Base-by-base conservation (phyloP, 2,329 filamentous ascomycete species). In the Fusarium keratoplasticum region DNA sequence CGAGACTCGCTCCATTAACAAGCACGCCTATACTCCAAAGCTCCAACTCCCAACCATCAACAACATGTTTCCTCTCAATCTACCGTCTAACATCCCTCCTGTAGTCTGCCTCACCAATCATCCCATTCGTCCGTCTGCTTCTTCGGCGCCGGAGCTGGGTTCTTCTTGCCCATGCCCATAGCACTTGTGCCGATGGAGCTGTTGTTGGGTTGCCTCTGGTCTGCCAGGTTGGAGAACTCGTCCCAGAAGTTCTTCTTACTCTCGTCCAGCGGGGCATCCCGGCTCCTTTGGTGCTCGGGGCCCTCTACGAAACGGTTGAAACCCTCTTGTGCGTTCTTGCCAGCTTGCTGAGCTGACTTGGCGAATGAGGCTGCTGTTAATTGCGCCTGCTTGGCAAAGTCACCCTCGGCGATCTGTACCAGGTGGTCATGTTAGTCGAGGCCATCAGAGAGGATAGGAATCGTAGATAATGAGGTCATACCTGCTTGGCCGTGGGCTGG, bases 251-350 rank as follows among this genome's bases (percentile, higher is more conserved):
- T 93, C 81, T 93, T 93, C 83, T 92, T 93, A 89, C 82, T 93
- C 88, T 86, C 87, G 78, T 91, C 87, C 61, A 90, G 78, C 65
- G 82, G 85, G 63, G 80, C 84, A 66, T 83, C 80, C 66, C 84
- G 61, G 33, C 4, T 79, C 68, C 75, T 71, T 63, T 78, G 77
- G 50, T 84, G 79, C 25, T 87, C 84, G 18, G 89, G 88, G 4
- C 93, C 94, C 81, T 98, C 96, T 61, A 98, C 95, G 78, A 98
- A 98, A 61, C 92, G 91, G 80, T 88, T 94, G 84, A 98, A 93
- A 44, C 91, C 90, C 9, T 96, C 93, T 64, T 94, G 92, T 0
- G 95, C 94, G 62, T 87, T 91, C 79, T 91, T 91, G 31, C 93
- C 92, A 16, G 93, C 92, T 86, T 90, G 79, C 89, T 91, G 86